Base-by-base conservation (phyloP, 1,139 yeast genomes). In the Meyerozyma sp. region DNA sequence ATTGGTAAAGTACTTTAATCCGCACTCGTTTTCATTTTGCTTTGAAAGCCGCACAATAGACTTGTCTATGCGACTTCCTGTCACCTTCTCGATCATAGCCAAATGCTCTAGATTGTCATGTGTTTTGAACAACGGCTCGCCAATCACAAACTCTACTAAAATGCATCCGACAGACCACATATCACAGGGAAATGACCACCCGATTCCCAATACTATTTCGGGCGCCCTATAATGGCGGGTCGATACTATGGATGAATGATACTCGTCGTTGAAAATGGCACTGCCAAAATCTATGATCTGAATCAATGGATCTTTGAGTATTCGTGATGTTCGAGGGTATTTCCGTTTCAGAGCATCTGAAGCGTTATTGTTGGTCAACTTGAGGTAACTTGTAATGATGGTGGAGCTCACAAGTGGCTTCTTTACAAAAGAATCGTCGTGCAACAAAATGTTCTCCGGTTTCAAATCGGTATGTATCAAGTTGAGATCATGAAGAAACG, bases 151-250 rank as follows among this genome's bases (percentile, higher is more conserved):
- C 64, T 94, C 98, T 10, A 90, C 91, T 38, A 94, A 68, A 13
- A 94, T 90, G 62, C 98, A 91, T 1, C 97, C 99, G 44, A 93
- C 76, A 1, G 96, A 88, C 99, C 98, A 94, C 66, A 93, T 71
- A 63, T 94, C 99, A 63, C 98, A 93, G 1, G 91, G 89, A 52
- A 76, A 84, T 3, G 89, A 81, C 93, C 98, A 94, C 32, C 98
- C 98, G 30, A 81, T 75, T 1, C 97, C 97, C 32, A 94, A 67
- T 2, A 93, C 91, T 52, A 94, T 90, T 61, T 94, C 99, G 0
- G 98, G 98, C 0, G 98, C 98, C 45, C 99, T 73, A 64, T 94
- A 94, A 64, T 94, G 98, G 44, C 99, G 75, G 2, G 98, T 93
- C 11, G 96, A 87, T 9, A 94, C 96, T 23, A 94, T 83, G 32